These are phyloP conservation scores for Bipolaris bicolor DNA, from an alignment of 2,329 filamentous ascomycete species.

Conservation along the genomic window DNA sequence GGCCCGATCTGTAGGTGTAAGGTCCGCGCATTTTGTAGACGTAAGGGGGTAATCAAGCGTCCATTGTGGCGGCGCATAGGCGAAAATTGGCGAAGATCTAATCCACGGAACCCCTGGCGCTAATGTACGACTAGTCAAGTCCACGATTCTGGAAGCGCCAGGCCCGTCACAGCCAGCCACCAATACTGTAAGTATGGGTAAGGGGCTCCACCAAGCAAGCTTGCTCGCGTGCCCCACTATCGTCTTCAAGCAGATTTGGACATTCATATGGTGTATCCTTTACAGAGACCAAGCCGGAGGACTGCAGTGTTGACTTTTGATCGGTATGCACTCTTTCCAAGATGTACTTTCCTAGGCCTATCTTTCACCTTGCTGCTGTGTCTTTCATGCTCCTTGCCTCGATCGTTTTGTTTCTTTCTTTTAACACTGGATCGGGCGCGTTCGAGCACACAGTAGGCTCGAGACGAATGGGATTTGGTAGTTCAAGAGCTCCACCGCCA, in stretches of 20 bases:
- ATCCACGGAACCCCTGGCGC: background rate
- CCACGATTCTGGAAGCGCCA: background rate
- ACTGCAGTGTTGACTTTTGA: background rate
- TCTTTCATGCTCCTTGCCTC: background rate
- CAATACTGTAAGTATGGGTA: background rate
- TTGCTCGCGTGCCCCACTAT: background rate
- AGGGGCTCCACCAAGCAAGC: background rate
- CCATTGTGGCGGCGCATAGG: too few species aligned
- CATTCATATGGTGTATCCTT: background rate
- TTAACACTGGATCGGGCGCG: background rate
- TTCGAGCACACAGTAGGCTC: background rate
- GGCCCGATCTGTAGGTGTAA: too few species aligned
- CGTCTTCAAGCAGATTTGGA: background rate
- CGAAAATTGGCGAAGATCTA: background rate
- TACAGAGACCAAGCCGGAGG: background rate
- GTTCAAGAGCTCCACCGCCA: background rate
- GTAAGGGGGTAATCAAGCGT: too few species aligned
- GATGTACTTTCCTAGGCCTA: background rate
- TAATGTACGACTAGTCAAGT: background rate
- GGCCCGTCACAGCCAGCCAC: background rate
- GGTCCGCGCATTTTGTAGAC: too few species aligned
- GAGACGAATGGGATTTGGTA: background rate
- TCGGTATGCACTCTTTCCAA: background rate
- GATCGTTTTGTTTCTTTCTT: background rate
- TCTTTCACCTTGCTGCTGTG: background rate